Evolutionary conservation across 768 basidiomycete genomes (phyloP).

Genomic region (Mrakia frigida): DNA sequence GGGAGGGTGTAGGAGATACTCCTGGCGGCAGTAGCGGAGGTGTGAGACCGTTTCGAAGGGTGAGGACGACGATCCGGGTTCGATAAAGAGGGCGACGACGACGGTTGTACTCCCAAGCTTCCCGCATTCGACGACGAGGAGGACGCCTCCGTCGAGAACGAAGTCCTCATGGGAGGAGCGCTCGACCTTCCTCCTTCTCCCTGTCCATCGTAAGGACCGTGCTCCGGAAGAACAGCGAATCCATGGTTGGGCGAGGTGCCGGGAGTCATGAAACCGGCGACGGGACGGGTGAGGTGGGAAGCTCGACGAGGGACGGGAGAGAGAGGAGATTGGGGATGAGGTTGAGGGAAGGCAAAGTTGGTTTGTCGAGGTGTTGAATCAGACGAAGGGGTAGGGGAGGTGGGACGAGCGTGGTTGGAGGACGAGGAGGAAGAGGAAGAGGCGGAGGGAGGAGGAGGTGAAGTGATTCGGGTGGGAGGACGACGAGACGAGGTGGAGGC

Average conservation of each 20-base stretch:
- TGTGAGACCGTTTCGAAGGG: conserved; percentile 1
- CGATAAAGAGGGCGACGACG: neutral
- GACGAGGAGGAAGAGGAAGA: neutral
- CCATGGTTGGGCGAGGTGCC: neutral
- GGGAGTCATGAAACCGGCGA: neutral
- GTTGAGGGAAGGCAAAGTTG: neutral
- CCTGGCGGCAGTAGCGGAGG: neutral
- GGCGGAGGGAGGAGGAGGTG: neutral
- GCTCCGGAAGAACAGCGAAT: neutral
- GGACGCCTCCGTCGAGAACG: neutral
- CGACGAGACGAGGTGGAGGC: conserved; percentile 5
- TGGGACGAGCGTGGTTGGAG: neutral
- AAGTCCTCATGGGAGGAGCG: neutral
- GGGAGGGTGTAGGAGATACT: conserved; percentile 13
- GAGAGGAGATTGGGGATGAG: neutral
- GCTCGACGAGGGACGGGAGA: conserved; percentile 3
- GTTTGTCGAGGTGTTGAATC: neutral
- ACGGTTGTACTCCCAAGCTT: neutral
- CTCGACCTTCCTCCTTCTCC: neutral
- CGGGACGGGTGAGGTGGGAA: neutral
- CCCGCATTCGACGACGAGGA: neutral
- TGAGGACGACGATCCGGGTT: neutral
- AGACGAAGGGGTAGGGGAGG: neutral
- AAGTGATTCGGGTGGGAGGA: neutral
- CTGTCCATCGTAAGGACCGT: neutral